phyloP scores from a whole-genome alignment of 2,329 filamentous ascomycete species.

The Fusarium mexicanum region DNA sequence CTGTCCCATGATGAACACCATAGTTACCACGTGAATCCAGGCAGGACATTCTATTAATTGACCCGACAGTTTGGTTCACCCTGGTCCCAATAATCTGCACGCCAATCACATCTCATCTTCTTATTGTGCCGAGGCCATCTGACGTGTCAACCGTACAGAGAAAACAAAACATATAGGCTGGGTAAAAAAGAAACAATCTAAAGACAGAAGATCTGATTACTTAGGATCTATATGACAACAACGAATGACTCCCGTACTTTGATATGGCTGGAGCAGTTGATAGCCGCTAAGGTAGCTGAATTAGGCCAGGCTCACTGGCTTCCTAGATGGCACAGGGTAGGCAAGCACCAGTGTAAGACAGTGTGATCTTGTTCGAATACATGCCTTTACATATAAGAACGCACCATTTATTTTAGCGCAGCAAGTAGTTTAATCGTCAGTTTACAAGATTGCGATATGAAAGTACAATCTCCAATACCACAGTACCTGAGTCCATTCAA shows the following conservation, averaged over 20 bases:
- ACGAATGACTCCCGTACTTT: not conserved
- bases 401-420: not conserved
- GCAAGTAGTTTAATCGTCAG: not conserved
- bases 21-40: not conserved
- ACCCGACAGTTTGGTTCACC: not conserved
- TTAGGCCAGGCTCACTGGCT: not conserved
- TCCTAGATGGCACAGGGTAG: not conserved
- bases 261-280: not conserved
- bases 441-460: not conserved
- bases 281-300: not conserved
- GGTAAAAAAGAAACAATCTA: not conserved
- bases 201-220: not conserved
- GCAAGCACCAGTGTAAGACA: not conserved
- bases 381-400: not conserved
- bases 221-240: not conserved
- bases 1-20: not conserved
- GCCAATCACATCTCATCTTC: not conserved
- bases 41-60: not conserved
- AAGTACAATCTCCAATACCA: accelerated
- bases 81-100: not conserved
- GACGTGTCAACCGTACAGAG: not conserved
- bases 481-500: accelerated
- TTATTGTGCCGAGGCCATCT: not conserved
- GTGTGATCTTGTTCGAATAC: not conserved
- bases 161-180: not conserved